phyloP scores from a whole-genome alignment of 352 stramenopile species.

The Phytopythium oedochilum region DNA sequence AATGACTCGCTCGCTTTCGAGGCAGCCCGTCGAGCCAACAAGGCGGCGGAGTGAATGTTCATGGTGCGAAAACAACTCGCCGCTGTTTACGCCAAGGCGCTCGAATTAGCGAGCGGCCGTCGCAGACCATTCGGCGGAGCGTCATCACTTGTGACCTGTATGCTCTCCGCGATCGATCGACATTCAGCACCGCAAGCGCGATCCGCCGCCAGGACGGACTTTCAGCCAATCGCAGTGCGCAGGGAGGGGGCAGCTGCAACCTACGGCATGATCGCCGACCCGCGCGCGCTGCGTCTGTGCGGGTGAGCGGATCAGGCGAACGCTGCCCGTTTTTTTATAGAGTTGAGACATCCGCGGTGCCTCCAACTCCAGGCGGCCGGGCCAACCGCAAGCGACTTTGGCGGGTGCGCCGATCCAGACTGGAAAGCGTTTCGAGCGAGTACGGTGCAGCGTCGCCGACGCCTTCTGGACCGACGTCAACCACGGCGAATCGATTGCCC shows the following conservation, averaged over 20 bases:
- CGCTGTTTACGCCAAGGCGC: slow-evolving; percentile 17
- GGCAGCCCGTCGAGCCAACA: no score
- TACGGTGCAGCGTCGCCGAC: background rate
- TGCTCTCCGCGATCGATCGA: no score
- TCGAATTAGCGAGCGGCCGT: background rate
- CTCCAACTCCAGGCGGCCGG: background rate
- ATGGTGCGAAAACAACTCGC: slow-evolving; percentile 23
- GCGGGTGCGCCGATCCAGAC: background rate
- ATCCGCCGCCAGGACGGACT: background rate
- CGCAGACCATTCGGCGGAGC: background rate
- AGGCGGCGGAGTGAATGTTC: no score
- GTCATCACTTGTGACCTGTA: background rate
- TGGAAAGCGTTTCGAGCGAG: background rate
- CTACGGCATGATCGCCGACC: no score
- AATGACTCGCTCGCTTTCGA: slow-evolving; percentile 10
- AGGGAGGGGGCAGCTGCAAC: background rate
- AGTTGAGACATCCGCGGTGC: background rate
- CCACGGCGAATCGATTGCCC: no score
- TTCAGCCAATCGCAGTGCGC: background rate
- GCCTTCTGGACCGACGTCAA: background rate
- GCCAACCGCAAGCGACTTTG: background rate
- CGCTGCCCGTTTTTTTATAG: background rate
- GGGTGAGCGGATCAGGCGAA: background rate
- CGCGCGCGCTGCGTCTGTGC: background rate
- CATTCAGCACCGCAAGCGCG: background rate